Conservation (phyloP, 2,329 filamentous ascomycete genomes). For the Leptographium lundbergii region DNA sequence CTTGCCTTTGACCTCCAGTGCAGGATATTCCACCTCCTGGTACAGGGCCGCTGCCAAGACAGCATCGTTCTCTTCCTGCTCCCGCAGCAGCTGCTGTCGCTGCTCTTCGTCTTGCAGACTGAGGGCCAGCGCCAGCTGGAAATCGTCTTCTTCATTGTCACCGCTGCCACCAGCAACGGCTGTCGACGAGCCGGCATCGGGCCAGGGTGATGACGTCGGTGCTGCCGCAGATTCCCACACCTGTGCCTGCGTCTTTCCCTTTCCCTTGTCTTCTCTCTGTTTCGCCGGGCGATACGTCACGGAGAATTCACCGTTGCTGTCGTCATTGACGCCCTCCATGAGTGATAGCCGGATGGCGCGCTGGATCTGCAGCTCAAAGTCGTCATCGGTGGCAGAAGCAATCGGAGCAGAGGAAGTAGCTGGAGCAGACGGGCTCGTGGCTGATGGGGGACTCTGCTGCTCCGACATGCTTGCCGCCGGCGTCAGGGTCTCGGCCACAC, state of each 20-base stretch:
- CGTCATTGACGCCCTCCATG: slow-evolving; percentile 40
- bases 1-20: slow-evolving; percentile 19
- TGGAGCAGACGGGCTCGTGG: neutral
- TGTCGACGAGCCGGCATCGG: neutral
- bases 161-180: slow-evolving; percentile 7
- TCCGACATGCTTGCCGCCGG: slow-evolving; percentile 41
- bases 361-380: slow-evolving; percentile 50
- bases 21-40: slow-evolving; percentile 18
- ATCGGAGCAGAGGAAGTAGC: neutral
- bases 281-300: slow-evolving; percentile 21
- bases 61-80: slow-evolving; percentile 8
- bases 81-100: slow-evolving; percentile 13
- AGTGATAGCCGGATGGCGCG: slow-evolving; percentile 49
- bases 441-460: neutral
- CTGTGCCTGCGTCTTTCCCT: neutral
- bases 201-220: slow-evolving; percentile 3
- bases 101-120: slow-evolving; percentile 44
- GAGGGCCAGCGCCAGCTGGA: slow-evolving; percentile 46
- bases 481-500: slow-evolving; percentile 34
- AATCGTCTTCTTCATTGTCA: slow-evolving; percentile 34
- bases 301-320: slow-evolving; percentile 20
- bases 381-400: slow-evolving; percentile 19
- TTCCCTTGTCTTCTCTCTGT: neutral
- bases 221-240: slow-evolving; percentile 1
- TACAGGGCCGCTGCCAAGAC: slow-evolving; percentile 12